Evolutionary conservation across 2,329 filamentous ascomycete species (phyloP).

Genomic region (Ascochyta rabiei): DNA sequence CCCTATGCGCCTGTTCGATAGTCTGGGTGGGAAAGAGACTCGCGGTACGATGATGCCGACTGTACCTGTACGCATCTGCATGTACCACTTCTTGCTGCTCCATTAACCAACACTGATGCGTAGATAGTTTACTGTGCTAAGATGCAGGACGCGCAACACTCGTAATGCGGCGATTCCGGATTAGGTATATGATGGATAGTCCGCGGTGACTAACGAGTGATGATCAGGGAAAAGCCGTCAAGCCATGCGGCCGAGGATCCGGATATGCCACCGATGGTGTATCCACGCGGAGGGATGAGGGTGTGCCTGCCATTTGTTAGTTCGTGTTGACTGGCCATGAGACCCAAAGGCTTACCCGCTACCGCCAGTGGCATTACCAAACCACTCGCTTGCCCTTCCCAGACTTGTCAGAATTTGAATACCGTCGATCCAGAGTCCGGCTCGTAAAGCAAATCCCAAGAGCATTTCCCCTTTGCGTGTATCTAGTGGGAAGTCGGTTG

Average conservation of each 20-base stretch:
- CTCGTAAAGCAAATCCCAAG: conserved; percentile 82
- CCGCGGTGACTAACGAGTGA: conserved; percentile 63
- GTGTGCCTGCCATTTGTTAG: conserved; percentile 67
- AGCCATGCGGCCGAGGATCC: conserved; percentile 83
- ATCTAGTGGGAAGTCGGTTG: conserved; percentile 80
- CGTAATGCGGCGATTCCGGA: not conserved
- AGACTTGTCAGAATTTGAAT: conserved; percentile 88
- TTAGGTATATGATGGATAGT: not conserved
- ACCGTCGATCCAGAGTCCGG: conserved; percentile 83
- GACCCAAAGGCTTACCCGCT: conserved; percentile 71
- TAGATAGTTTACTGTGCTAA: not conserved
- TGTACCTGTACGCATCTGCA: conserved; percentile 2
- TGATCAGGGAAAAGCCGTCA: conserved; percentile 84
- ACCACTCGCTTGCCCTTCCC: conserved; percentile 84
- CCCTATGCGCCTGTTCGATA: conserved; percentile 2
- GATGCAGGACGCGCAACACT: not conserved
- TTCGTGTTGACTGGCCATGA: not conserved
- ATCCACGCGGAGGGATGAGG: conserved; percentile 86
- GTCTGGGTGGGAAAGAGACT: not conserved
- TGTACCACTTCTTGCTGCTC: conserved; percentile 5
- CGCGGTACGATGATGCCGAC: not conserved
- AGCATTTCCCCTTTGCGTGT: conserved; percentile 84
- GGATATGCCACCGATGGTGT: conserved; percentile 84
- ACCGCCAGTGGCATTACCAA: conserved; percentile 80
- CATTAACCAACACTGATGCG: not conserved